Conservation (phyloP, 2,329 filamentous ascomycete genomes). For the Colletotrichum destructivum region DNA sequence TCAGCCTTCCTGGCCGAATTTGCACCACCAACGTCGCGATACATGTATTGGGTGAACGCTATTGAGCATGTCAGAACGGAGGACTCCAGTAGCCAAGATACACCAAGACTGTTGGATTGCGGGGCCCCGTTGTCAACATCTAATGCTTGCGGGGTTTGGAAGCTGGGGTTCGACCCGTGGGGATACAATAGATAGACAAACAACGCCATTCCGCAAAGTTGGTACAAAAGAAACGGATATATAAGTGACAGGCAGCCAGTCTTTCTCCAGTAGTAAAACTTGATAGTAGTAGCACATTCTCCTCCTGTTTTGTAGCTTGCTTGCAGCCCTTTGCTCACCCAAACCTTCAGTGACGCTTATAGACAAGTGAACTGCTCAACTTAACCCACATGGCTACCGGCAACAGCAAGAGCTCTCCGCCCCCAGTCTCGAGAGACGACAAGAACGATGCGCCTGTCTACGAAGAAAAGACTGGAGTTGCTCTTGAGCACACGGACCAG, state of each 20-base stretch:
- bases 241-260: not conserved
- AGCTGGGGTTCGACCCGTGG: no score
- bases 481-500: not conserved
- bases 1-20: not conserved
- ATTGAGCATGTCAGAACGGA: not conserved
- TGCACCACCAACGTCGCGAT: not conserved
- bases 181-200: not conserved
- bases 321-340: not conserved
- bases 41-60: no score
- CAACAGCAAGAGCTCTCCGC: not conserved
- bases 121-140: not conserved
- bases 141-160: no score
- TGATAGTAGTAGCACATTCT: no score
- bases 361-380: not conserved
- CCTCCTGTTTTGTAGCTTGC: no score
- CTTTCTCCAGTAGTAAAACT: rapidly evolving
- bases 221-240: not conserved
- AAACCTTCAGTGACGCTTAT: not conserved
- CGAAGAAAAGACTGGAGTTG: not conserved
- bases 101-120: not conserved
- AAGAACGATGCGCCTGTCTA: not conserved
- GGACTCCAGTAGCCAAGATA: not conserved
- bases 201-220: not conserved
- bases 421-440: not conserved
- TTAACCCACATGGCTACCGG: not conserved